Conservation (phyloP, 108 stramenopile genomes). For the Fragilariopsis cylindrus region DNA sequence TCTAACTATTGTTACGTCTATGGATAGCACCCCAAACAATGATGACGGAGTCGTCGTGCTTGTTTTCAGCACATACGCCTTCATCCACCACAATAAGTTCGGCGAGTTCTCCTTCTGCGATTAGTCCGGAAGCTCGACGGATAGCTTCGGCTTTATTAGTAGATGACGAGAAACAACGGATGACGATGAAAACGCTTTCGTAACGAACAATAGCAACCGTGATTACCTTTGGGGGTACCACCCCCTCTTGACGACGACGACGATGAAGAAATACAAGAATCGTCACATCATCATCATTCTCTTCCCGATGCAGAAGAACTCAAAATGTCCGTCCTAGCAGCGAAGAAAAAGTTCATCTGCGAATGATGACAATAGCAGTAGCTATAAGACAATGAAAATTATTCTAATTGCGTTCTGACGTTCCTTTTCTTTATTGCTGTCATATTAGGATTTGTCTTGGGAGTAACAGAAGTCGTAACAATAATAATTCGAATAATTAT, state of each 20-base stretch:
- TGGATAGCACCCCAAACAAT: no score
- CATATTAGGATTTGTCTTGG: no score
- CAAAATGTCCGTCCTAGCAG: constrained; percentile 4
- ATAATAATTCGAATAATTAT: no score
- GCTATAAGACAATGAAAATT: neutral
- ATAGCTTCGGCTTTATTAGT: neutral
- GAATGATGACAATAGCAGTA: neutral
- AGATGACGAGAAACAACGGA: neutral
- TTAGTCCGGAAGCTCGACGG: constrained; percentile 3
- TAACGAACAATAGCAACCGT: neutral
- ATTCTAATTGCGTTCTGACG: neutral
- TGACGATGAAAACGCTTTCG: neutral
- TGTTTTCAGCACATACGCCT: no score
- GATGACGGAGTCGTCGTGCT: no score
- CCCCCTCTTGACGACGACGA: constrained; percentile 1
- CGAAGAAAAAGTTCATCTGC: neutral
- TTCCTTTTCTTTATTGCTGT: neutral
- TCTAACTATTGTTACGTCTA: no score
- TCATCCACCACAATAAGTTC: no score
- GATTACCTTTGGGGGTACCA: neutral
- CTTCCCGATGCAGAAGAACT: constrained; percentile 12
- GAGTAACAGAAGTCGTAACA: no score
- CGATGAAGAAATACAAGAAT: constrained; percentile 2
- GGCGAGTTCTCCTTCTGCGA: neutral
- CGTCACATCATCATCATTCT: neutral